These are phyloP conservation scores for Akanthomyces lecanii DNA, from an alignment of 2,329 filamentous ascomycete genomes.

Conservation along the genomic window DNA sequence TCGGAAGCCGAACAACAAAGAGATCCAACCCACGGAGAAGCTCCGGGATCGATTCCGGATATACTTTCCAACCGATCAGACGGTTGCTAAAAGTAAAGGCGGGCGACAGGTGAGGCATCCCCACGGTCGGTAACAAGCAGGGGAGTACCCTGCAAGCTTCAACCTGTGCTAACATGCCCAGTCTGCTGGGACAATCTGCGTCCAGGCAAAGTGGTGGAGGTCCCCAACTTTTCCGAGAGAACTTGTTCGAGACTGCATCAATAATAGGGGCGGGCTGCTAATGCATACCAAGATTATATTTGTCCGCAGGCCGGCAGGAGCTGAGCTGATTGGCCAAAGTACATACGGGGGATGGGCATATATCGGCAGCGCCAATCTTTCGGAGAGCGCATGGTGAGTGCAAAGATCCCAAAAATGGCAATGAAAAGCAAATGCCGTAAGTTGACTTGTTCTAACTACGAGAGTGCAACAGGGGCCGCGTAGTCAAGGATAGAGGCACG, in stretches of 20 bases:
- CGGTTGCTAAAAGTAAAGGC: slow-evolving; percentile 61
- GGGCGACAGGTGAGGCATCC: slow-evolving; percentile 49
- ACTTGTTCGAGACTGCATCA: slow-evolving; percentile 72
- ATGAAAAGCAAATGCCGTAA: slow-evolving; percentile 13
- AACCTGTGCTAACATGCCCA: slow-evolving; percentile 42
- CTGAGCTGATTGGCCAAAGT: background rate
- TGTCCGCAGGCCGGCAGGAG: slow-evolving; percentile 32
- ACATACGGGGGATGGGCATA: slow-evolving; percentile 66
- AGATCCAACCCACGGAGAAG: slow-evolving; percentile 21
- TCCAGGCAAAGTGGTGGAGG: slow-evolving; percentile 70
- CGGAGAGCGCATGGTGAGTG: slow-evolving; percentile 83
- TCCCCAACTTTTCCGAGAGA: slow-evolving; percentile 64
- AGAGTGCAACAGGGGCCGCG: slow-evolving; percentile 60
- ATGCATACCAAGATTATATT: slow-evolving; percentile 82
- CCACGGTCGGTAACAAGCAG: slow-evolving; percentile 15
- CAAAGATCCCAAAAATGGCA: slow-evolving; percentile 10
- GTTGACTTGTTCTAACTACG: background rate
- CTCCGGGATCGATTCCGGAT: slow-evolving; percentile 58
- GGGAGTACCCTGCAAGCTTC: background rate
- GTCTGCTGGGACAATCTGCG: slow-evolving; percentile 78
- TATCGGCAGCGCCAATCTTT: slow-evolving; percentile 85
- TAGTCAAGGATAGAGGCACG: slow-evolving; percentile 65
- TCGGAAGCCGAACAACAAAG: slow-evolving; percentile 26
- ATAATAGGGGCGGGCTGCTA: slow-evolving; percentile 64
- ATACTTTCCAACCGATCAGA: slow-evolving; percentile 75